Percentiles rank a stretch among this genome's conserved stretches.
Conservation (phyloP, 1,284 basidiomycete genomes). For the Marasmius tenuissimus region DNA sequence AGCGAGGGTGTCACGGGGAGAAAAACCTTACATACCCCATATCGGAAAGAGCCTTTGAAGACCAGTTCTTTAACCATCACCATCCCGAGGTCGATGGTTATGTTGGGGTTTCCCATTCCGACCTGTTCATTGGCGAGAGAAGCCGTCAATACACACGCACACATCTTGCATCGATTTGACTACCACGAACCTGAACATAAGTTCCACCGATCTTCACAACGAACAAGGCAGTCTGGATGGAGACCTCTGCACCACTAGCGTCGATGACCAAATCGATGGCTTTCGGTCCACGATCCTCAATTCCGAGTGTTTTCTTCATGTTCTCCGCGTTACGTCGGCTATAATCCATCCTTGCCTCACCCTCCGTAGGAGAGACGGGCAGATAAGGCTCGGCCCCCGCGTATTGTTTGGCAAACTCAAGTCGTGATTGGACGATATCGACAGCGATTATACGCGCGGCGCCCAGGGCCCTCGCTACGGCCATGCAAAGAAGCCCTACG, state of each 20-base stretch:
- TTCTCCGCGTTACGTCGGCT: slow-evolving; percentile 64
- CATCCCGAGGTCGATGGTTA: slow-evolving; percentile 60
- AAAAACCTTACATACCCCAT: slow-evolving; percentile 54
- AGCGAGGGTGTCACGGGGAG: not conserved
- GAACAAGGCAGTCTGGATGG: slow-evolving; percentile 81
- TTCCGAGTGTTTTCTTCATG: slow-evolving; percentile 57
- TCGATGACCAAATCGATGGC: slow-evolving; percentile 77
- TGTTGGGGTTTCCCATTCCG: slow-evolving; percentile 69
- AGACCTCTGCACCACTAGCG: slow-evolving; percentile 87
- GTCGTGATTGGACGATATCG: slow-evolving; percentile 81
- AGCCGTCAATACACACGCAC: not conserved
- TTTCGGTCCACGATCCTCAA: slow-evolving; percentile 57
- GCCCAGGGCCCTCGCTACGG: slow-evolving; percentile 87
- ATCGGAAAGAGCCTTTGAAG: slow-evolving; percentile 87
- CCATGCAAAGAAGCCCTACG: slow-evolving; percentile 75
- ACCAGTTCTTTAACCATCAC: slow-evolving; percentile 77
- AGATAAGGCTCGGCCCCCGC: slow-evolving; percentile 85
- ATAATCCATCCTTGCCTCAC: slow-evolving; percentile 70
- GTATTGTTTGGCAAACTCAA: slow-evolving; percentile 86
- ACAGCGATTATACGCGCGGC: slow-evolving; percentile 80
- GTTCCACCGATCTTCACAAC: slow-evolving; percentile 75
- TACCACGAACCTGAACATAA: slow-evolving; percentile 56
- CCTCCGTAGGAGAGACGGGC: slow-evolving; percentile 62
- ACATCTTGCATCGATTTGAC: not conserved
- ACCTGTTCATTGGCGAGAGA: slow-evolving; percentile 44